A percentile compares a stretch with the other conserved stretches of the same genome.
Evolutionary conservation across 495 filamentous ascomycete genomes (phyloP).

Genomic region (Talaromyces wortmannii): DNA sequence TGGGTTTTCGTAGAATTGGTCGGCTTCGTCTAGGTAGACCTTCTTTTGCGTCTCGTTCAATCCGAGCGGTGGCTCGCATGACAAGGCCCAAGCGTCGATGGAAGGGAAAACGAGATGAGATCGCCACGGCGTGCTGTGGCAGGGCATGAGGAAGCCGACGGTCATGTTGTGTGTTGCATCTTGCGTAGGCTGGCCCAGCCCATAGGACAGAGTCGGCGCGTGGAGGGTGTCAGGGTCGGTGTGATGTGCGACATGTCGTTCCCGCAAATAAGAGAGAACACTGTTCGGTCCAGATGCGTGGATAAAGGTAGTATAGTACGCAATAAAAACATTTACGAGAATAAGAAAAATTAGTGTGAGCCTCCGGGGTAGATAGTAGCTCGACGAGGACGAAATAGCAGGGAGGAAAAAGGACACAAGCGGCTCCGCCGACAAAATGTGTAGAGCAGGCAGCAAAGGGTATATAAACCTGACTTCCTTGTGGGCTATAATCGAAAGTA

Average conservation of each 20-base stretch:
- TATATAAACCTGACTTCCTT: slow-evolving; percentile 99
- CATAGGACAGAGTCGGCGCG: slow-evolving; percentile 7
- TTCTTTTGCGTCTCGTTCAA: slow-evolving; percentile 49
- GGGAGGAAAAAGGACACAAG: slow-evolving; percentile 59
- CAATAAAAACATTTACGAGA: slow-evolving; percentile 61
- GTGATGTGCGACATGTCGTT: slow-evolving; percentile 41
- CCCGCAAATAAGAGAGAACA: slow-evolving; percentile 66
- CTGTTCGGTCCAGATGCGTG: slow-evolving; percentile 75
- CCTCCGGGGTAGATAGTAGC: slow-evolving; percentile 33
- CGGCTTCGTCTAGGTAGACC: slow-evolving; percentile 79
- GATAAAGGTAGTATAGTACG: slow-evolving; percentile 62
- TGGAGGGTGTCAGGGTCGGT: slow-evolving; percentile 3
- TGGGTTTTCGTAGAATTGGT: slow-evolving; percentile 74
- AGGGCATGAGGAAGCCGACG: slow-evolving; percentile 90
- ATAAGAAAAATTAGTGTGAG: slow-evolving; percentile 52
- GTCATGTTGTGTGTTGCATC: slow-evolving; percentile 42
- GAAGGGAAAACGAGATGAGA: slow-evolving; percentile 70
- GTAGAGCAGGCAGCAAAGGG: slow-evolving; percentile 79
- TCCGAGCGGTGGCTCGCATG: slow-evolving; percentile 82
- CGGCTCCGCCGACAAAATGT: slow-evolving; percentile 67
- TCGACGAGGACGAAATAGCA: slow-evolving; percentile 21
- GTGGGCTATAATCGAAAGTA: slow-evolving; percentile 78
- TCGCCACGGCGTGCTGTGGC: slow-evolving; percentile 96
- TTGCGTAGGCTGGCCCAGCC: neutral
- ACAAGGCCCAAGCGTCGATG: slow-evolving; percentile 78